phyloP scores from a whole-genome alignment of 2,329 filamentous ascomycete genomes.

The Ascochyta clinopodiicola region DNA sequence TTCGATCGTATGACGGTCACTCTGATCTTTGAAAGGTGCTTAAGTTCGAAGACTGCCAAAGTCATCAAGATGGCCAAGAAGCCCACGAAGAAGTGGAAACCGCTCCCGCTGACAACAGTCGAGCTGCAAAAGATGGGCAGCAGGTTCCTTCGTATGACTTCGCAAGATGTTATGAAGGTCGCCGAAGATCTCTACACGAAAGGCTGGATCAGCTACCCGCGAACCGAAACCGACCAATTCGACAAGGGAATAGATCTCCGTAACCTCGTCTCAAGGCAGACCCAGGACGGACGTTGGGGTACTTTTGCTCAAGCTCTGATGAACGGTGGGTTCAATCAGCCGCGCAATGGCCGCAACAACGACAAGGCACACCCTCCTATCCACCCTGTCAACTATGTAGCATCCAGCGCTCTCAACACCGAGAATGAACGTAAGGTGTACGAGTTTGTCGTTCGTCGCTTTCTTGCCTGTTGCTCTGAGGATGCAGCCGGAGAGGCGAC shows the following conservation, averaged over 20 bases:
- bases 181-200: slow-evolving; percentile 90
- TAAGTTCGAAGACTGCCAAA: slow-evolving; percentile 75
- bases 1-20: slow-evolving; percentile 86
- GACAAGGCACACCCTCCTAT: slow-evolving; percentile 98
- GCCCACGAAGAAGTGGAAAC: slow-evolving; percentile 92
- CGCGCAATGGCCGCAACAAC: slow-evolving; percentile 84
- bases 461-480: slow-evolving; percentile 93
- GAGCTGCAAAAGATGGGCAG: slow-evolving; percentile 97
- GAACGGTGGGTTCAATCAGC: slow-evolving; percentile 78
- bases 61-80: slow-evolving; percentile 89
- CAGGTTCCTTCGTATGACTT: slow-evolving; percentile 85
- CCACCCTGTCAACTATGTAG: slow-evolving; percentile 88
- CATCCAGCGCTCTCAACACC: slow-evolving; percentile 63
- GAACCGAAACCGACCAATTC: slow-evolving; percentile 96
- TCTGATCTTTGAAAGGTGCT: slow-evolving; percentile 84
- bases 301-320: slow-evolving; percentile 76
- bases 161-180: slow-evolving; percentile 84
- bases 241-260: slow-evolving; percentile 86
- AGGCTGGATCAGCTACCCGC: slow-evolving; percentile 96
- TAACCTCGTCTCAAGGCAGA: slow-evolving; percentile 82
- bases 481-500: slow-evolving; percentile 88
- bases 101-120: slow-evolving; percentile 90
- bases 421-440: slow-evolving; percentile 79
- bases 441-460: slow-evolving; percentile 89
- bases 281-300: slow-evolving; percentile 78